Conservation (phyloP, 2,329 filamentous ascomycete genomes). For the Xylariaceae sp. region DNA sequence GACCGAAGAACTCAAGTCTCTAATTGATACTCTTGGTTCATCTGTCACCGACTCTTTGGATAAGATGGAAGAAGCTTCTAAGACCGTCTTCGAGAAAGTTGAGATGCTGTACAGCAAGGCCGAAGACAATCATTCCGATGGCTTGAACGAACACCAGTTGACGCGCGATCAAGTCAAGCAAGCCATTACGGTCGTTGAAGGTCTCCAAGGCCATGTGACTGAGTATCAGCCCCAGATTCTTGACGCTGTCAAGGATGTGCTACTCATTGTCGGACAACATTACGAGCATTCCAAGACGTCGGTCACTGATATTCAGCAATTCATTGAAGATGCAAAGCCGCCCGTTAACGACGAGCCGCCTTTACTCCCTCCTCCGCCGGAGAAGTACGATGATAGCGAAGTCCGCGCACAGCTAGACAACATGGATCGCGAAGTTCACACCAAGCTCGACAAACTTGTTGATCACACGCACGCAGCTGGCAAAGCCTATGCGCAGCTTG, state of each 20-base stretch:
- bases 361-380: conserved; percentile 51
- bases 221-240: conserved; percentile 89
- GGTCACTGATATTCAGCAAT: conserved; percentile 51
- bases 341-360: conserved; percentile 35
- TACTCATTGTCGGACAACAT: conserved; percentile 77
- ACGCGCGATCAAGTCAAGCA: conserved; percentile 79
- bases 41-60: conserved; percentile 79
- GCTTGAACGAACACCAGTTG: conserved; percentile 74
- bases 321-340: conserved; percentile 58
- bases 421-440: conserved; percentile 23
- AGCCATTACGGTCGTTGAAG: conserved; percentile 67
- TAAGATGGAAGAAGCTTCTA: conserved; percentile 82
- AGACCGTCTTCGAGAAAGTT: conserved; percentile 78
- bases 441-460: conserved; percentile 50
- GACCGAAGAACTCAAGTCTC: conserved; percentile 79
- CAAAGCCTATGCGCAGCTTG: conserved; percentile 70
- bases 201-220: conserved; percentile 71
- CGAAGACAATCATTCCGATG: conserved; percentile 70
- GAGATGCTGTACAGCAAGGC: conserved; percentile 73
- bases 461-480: conserved; percentile 62
- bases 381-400: conserved; percentile 40
- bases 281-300: conserved; percentile 80
- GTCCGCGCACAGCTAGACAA: conserved; percentile 30
- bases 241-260: conserved; percentile 79
- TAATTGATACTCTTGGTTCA: conserved; percentile 79